phyloP scores from a whole-genome alignment of 257 asterid species.

The Penstemon davidsonii region DNA sequence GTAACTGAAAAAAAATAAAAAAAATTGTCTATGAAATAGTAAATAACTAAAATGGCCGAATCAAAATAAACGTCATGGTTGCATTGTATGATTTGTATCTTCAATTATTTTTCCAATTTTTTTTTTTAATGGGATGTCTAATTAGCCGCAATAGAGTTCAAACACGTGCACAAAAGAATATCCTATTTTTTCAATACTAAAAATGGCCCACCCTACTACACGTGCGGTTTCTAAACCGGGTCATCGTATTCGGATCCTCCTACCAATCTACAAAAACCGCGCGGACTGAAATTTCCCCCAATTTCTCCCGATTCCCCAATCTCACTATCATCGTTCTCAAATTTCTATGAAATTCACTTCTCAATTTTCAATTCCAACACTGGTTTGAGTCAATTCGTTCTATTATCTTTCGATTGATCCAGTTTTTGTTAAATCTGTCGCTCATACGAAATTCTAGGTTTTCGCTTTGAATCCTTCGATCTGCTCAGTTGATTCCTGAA shows the following conservation, averaged over 20 bases:
- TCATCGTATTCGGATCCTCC: constrained; percentile 44
- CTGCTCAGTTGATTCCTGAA: constrained; percentile 34
- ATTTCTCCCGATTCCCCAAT: constrained; percentile 33
- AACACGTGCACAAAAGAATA: constrained; percentile 18
- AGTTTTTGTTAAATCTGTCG: constrained; percentile 15
- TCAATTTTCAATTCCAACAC: constrained; percentile 32
- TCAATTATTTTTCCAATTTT: too few species aligned
- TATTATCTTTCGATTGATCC: constrained; percentile 39
- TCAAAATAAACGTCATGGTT: too few species aligned
- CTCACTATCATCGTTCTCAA: constrained; percentile 23
- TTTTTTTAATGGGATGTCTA: too few species aligned
- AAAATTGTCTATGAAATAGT: too few species aligned
- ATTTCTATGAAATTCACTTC: constrained; percentile 21
- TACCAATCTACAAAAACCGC: constrained; percentile 44
- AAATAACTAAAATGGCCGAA: too few species aligned
- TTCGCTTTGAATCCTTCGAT: constrained; percentile 39
- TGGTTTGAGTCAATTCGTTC: constrained; percentile 34
- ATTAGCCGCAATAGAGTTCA: not conserved
- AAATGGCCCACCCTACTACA: constrained; percentile 15
- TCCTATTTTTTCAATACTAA: not conserved
- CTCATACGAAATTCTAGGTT: constrained; percentile 43
- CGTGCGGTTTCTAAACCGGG: constrained; percentile 46
- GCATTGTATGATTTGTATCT: too few species aligned
- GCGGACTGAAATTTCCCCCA: constrained; percentile 38
- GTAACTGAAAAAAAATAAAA: too few species aligned